phyloP scores from a whole-genome alignment of 2,329 filamentous ascomycete genomes.

The Dactylellina parvicollis region DNA sequence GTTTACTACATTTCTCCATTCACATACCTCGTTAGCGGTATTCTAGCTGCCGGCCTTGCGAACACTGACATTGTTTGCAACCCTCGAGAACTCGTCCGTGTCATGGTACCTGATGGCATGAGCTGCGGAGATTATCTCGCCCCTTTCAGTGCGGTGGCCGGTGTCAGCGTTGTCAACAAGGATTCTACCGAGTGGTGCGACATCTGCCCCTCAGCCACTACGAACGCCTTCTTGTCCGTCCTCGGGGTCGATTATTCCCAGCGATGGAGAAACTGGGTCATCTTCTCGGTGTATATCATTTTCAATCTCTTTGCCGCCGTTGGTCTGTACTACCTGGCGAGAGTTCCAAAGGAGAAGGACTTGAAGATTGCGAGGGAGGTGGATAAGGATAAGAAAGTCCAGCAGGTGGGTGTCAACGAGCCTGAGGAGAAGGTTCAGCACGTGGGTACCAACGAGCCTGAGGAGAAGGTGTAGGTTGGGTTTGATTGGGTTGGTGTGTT shows the following conservation, averaged over 20 bases:
- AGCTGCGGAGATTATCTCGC: slow-evolving; percentile 72
- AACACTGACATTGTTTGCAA: slow-evolving; percentile 74
- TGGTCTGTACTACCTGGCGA: slow-evolving; percentile 68
- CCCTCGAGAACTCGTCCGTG: slow-evolving; percentile 73
- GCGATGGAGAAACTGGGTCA: slow-evolving; percentile 75
- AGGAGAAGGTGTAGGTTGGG: background rate
- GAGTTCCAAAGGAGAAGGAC: slow-evolving; percentile 63
- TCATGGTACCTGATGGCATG: slow-evolving; percentile 69
- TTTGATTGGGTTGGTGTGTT: background rate
- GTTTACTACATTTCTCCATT: slow-evolving; percentile 71
- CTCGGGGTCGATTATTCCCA: slow-evolving; percentile 68
- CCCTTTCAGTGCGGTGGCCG: slow-evolving; percentile 61
- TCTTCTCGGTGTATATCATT: slow-evolving; percentile 70
- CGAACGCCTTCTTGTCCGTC: slow-evolving; percentile 66
- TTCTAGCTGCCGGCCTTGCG: slow-evolving; percentile 76
- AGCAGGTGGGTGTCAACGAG: slow-evolving; percentile 45
- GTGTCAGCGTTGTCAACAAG: slow-evolving; percentile 68
- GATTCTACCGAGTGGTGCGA: slow-evolving; percentile 66
- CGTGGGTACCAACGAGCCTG: background rate
- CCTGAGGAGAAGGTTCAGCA: slow-evolving; percentile 35
- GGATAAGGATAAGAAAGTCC: slow-evolving; percentile 52
- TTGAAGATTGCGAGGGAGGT: slow-evolving; percentile 37
- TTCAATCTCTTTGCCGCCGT: slow-evolving; percentile 70
- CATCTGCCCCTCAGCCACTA: slow-evolving; percentile 67
- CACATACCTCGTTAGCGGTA: slow-evolving; percentile 79